These are phyloP conservation scores for Colletotrichum tamarilloi DNA, from an alignment of 2,329 filamentous ascomycete species.

Conservation along the genomic window DNA sequence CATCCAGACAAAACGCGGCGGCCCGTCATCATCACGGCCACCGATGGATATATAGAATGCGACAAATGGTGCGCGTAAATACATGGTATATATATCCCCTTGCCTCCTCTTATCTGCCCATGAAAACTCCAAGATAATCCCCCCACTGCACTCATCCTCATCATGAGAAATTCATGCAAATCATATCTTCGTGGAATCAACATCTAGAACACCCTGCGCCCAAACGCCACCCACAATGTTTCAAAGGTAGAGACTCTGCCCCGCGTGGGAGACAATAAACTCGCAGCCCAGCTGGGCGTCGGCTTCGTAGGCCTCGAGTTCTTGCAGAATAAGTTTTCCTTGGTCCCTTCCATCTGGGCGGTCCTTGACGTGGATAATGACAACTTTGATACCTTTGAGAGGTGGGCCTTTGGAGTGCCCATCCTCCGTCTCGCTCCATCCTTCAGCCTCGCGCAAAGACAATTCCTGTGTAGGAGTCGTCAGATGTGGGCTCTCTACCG, in stretches of 20 bases:
- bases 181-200: background rate
- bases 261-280: conserved; percentile 77
- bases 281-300: conserved; percentile 79
- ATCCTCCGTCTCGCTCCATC: conserved; percentile 28
- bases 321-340: conserved; percentile 73
- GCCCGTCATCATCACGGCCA: background rate
- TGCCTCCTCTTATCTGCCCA: background rate
- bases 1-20: background rate
- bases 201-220: background rate
- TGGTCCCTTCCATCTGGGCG: conserved; percentile 78
- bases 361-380: conserved; percentile 96
- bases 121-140: conserved; percentile 9
- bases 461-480: conserved; percentile 61
- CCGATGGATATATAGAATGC: conserved; percentile 25
- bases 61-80: background rate
- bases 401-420: conserved; percentile 49
- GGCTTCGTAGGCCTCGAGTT: conserved; percentile 75
- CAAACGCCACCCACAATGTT: background rate
- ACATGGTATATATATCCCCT: conserved; percentile 7
- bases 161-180: conserved; percentile 10
- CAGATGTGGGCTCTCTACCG: conserved; percentile 52
- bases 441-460: conserved; percentile 51
- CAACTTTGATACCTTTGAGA: conserved; percentile 79
- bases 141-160: background rate
- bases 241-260: conserved; percentile 68